Conservation (phyloP, 2,329 filamentous ascomycete species). For the Alternaria longipes region DNA sequence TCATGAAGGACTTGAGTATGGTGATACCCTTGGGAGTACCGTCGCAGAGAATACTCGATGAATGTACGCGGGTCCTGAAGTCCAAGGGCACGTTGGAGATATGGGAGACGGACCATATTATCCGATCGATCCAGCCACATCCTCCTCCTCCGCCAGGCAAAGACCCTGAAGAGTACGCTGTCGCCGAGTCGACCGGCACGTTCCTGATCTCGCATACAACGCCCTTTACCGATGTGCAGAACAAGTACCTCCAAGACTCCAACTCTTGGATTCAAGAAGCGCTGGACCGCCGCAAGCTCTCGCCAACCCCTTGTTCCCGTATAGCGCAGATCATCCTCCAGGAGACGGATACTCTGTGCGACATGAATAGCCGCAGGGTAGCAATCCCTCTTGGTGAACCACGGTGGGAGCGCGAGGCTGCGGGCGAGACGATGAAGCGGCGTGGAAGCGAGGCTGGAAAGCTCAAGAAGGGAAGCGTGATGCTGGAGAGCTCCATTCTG, state of each 20-base stretch:
- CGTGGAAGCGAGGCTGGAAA: slow-evolving; percentile 62
- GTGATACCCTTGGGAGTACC: slow-evolving; percentile 66
- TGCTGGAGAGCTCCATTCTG: slow-evolving; percentile 60
- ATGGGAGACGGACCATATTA: slow-evolving; percentile 87
- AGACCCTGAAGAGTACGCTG: slow-evolving; percentile 69
- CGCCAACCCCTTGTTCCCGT: slow-evolving; percentile 78
- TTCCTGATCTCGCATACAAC: slow-evolving; percentile 86
- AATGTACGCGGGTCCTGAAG: slow-evolving; percentile 78
- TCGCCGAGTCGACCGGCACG: slow-evolving; percentile 75
- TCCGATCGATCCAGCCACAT: slow-evolving; percentile 84
- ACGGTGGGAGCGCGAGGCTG: slow-evolving; percentile 83
- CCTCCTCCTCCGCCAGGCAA: slow-evolving; percentile 67
- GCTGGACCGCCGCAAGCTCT: slow-evolving; percentile 74
- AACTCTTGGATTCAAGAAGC: slow-evolving; percentile 83
- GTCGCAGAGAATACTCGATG: slow-evolving; percentile 69
- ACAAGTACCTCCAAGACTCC: slow-evolving; percentile 82
- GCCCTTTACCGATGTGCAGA: slow-evolving; percentile 80
- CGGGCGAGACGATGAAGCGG: slow-evolving; percentile 56
- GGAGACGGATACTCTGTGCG: slow-evolving; percentile 75
- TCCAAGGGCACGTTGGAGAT: slow-evolving; percentile 84
- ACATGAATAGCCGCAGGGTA: slow-evolving; percentile 76
- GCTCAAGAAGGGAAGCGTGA: slow-evolving; percentile 45
- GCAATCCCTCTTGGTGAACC: slow-evolving; percentile 88
- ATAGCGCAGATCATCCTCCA: slow-evolving; percentile 81
- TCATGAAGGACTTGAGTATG: slow-evolving; percentile 84